Conservation (phyloP, 1,139 yeast genomes). For the Groenewaldozyma sp. region DNA sequence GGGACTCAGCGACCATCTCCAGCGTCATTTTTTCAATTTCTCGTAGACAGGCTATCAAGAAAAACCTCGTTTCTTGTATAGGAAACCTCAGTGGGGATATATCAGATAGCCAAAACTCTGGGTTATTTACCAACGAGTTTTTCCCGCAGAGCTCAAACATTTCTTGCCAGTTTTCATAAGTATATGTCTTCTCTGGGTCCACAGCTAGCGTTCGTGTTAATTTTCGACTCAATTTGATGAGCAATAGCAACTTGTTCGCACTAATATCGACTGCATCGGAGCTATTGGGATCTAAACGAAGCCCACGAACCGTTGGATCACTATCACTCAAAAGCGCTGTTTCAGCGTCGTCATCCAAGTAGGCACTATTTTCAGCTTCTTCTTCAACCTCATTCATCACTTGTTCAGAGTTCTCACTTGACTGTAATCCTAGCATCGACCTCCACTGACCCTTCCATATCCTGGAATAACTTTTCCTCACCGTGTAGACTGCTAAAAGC, state of each 20-base stretch:
- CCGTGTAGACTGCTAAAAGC: slow-evolving; percentile 10
- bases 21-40: slow-evolving; percentile 23
- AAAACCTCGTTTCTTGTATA: slow-evolving; percentile 54
- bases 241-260: slow-evolving; percentile 20
- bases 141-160: slow-evolving; percentile 25
- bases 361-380: slow-evolving; percentile 2
- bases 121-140: slow-evolving; percentile 17
- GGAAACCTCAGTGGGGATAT: slow-evolving; percentile 61
- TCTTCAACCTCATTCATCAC: slow-evolving; percentile 8
- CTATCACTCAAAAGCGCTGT: slow-evolving; percentile 1
- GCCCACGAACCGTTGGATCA: background rate
- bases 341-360: slow-evolving; percentile 1
- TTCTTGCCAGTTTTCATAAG: slow-evolving; percentile 40
- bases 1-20: background rate
- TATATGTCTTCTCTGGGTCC: slow-evolving; percentile 31
- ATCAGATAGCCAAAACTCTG: slow-evolving; percentile 47
- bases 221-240: slow-evolving; percentile 19
- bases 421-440: background rate
- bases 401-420: slow-evolving; percentile 8
- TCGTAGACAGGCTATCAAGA: slow-evolving; percentile 39
- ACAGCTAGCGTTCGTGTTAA: slow-evolving; percentile 20
- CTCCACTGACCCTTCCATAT: slow-evolving; percentile 15
- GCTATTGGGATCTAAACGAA: background rate
- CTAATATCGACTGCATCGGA: background rate
- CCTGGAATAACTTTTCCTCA: slow-evolving; percentile 9